phyloP scores from a whole-genome alignment of 2,329 filamentous ascomycete genomes.

The Hypoxylon sp. region DNA sequence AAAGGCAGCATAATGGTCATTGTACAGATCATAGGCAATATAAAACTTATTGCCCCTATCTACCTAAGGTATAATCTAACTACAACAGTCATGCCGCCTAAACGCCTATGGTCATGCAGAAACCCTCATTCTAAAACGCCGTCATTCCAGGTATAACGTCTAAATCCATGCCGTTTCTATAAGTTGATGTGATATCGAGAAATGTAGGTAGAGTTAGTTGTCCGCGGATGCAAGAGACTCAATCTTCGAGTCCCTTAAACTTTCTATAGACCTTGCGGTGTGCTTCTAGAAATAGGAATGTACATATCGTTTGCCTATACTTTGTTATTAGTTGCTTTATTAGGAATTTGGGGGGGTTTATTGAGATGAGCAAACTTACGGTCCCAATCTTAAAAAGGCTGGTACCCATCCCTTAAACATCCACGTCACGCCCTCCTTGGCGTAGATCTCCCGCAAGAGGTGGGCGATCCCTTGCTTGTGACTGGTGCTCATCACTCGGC shows the following conservation, averaged over 20 bases:
- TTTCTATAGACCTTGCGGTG: constrained; percentile 83
- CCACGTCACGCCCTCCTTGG: constrained; percentile 81
- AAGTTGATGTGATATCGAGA: constrained; percentile 25
- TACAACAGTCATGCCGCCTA: constrained; percentile 24
- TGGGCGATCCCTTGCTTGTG: constrained; percentile 67
- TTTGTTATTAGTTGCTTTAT: constrained; percentile 7
- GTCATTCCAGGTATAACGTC: constrained; percentile 39
- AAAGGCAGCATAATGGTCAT: not conserved
- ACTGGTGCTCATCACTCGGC: constrained; percentile 82
- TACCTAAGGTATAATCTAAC: constrained; percentile 10
- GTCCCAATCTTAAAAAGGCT: constrained; percentile 75
- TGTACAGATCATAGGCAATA: constrained; percentile 22
- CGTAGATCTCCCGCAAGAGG: constrained; percentile 77
- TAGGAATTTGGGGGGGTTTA: not conserved
- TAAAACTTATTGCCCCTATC: constrained; percentile 16
- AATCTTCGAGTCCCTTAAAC: constrained; percentile 61
- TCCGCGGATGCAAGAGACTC: constrained; percentile 13
- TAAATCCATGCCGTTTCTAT: constrained; percentile 37
- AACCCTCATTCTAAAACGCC: constrained; percentile 35
- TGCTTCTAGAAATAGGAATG: constrained; percentile 87
- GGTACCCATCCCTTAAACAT: constrained; percentile 94
- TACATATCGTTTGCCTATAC: constrained; percentile 82
- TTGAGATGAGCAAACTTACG: constrained; percentile 61
- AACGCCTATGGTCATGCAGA: constrained; percentile 38
- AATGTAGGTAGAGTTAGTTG: constrained; percentile 7